Percentiles rank a stretch among this genome's conserved stretches.
These are phyloP conservation scores for Ilyonectria sp. DNA, from an alignment of 2,329 filamentous ascomycete species.

Conservation along the genomic window DNA sequence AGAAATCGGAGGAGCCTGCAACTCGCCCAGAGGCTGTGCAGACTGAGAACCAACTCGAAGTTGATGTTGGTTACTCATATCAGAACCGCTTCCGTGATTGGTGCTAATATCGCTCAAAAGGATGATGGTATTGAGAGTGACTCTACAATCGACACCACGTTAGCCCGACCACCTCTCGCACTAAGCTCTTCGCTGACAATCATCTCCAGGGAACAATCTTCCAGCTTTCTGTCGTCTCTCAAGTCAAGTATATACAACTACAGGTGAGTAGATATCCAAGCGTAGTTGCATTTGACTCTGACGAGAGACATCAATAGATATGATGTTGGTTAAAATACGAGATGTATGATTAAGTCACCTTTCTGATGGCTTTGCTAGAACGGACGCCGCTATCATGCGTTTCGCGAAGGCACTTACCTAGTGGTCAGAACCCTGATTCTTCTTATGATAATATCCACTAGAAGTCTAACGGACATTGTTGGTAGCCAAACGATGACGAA, in stretches of 20 bases:
- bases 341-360: not conserved
- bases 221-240: not conserved
- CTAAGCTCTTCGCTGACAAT: not conserved
- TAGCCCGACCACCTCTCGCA: no score
- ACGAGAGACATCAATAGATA: not conserved
- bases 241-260: not conserved
- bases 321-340: not conserved
- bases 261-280: not conserved
- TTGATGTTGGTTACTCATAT: no score
- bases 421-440: not conserved
- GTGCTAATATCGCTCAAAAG: no score
- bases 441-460: not conserved
- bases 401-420: not conserved
- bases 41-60: no score
- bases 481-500: constrained; percentile 1
- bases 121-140: no score
- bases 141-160: no score
- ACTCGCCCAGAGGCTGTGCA: no score
- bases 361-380: not conserved
- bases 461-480: not conserved
- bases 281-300: not conserved
- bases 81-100: no score
- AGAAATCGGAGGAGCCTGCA: no score
- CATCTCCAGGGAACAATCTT: not conserved
- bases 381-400: not conserved